Percentiles rank a stretch among this genome's conserved stretches.
Conservation (phyloP, 2,329 filamentous ascomycete genomes). For the Alternaria sp. region DNA sequence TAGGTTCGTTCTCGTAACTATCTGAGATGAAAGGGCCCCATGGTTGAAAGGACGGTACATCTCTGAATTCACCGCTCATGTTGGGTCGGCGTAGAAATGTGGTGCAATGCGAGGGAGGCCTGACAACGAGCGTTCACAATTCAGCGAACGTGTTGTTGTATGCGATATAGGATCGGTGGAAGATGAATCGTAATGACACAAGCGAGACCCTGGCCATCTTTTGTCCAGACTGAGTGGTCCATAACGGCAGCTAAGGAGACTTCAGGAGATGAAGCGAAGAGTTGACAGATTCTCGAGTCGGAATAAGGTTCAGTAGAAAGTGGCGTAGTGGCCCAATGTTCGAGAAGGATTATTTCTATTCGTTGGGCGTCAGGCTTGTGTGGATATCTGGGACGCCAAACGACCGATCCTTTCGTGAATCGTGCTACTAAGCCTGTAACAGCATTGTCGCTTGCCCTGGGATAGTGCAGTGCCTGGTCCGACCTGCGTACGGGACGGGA, state of each 20-base stretch:
- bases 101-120: not conserved
- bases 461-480: conserved; percentile 7
- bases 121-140: not conserved
- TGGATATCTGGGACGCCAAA: conserved; percentile 10
- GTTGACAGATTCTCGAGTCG: conserved; percentile 26
- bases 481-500: conserved; percentile 20
- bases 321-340: not conserved
- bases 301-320: conserved; percentile 23
- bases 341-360: conserved; percentile 5
- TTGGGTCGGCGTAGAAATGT: not conserved
- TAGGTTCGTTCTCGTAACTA: conserved; percentile 34
- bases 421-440: not conserved
- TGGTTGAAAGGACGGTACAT: conserved; percentile 27
- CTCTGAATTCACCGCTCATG: conserved; percentile 31
- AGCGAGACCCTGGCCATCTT: conserved; percentile 10
- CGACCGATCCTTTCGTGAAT: conserved; percentile 13
- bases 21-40: conserved; percentile 39
- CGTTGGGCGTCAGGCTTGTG: conserved; percentile 1
- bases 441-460: not conserved
- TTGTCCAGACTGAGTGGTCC: conserved; percentile 17
- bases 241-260: conserved; percentile 20
- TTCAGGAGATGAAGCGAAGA: conserved; percentile 28
- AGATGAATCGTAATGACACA: not conserved
- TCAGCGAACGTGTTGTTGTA: conserved; percentile 4
- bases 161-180: not conserved